Percentiles rank a stretch among this genome's conserved stretches.
Evolutionary conservation across 345 rosid genomes (phyloP).

Genomic region (Linum tenue): DNA sequence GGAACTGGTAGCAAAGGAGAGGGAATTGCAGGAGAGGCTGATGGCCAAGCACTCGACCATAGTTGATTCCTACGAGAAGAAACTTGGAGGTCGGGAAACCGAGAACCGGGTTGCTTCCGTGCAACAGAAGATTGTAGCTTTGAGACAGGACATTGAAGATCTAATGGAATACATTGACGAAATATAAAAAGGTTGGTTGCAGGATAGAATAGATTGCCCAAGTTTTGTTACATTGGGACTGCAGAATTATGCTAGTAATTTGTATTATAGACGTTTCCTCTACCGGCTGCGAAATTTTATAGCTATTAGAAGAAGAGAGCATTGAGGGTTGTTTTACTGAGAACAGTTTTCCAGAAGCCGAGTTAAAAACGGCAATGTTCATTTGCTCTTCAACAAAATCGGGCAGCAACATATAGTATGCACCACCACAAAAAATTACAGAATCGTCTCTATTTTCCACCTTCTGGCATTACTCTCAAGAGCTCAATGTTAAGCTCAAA

Average conservation of each 20-base stretch:
- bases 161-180: conserved; percentile 71
- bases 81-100: conserved; percentile 54
- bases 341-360: too few species aligned
- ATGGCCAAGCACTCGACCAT: conserved; percentile 48
- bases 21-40: conserved; percentile 76
- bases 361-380: too few species aligned
- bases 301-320: too few species aligned
- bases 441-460: conserved; percentile 22
- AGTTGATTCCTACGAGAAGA: conserved; percentile 66
- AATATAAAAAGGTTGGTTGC: conserved; percentile 27
- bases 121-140: conserved; percentile 53
- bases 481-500: conserved; percentile 84
- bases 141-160: conserved; percentile 85
- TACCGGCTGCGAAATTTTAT: neutral
- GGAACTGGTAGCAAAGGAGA: conserved; percentile 72
- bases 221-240: neutral
- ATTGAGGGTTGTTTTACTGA: too few species aligned
- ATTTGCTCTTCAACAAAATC: too few species aligned
- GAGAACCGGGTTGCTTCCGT: conserved; percentile 61
- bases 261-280: neutral
- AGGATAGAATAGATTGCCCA: neutral
- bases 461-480: conserved; percentile 43
- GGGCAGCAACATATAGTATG: too few species aligned
- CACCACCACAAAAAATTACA: neutral
- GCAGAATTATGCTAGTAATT: neutral